A percentile compares a stretch with the other conserved stretches of the same genome.
Conservation (phyloP, 805 yeast genomes). For the Maudiozyma bulderi region DNA sequence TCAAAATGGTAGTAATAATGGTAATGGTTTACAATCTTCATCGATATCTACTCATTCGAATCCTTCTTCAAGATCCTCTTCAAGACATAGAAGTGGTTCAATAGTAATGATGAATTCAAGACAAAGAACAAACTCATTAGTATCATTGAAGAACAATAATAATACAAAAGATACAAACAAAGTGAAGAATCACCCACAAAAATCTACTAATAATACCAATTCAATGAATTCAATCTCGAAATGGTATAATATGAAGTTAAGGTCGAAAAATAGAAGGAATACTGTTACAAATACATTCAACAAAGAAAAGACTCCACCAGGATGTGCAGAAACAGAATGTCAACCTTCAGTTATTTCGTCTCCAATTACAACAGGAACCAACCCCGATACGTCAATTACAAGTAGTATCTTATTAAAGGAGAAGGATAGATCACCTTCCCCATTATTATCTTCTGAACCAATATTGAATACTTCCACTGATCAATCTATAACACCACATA, state of each 20-base stretch:
- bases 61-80: background rate
- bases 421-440: no score
- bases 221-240: background rate
- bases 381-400: no score
- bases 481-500: background rate
- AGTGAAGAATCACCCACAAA: background rate
- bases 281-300: background rate
- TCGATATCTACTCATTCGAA: conserved; percentile 1
- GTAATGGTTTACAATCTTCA: conserved; percentile 11
- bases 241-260: conserved; percentile 15
- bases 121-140: background rate
- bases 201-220: background rate
- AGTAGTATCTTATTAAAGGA: no score
- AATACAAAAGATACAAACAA: background rate
- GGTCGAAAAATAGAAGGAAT: conserved; percentile 8
- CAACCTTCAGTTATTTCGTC: no score
- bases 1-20: conserved; percentile 7
- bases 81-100: background rate
- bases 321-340: no score
- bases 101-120: background rate
- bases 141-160: background rate
- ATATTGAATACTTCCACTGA: background rate
- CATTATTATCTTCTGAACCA: background rate
- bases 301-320: background rate
- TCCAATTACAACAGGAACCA: no score